Conservation (phyloP, 2,329 filamentous ascomycete genomes). For the Pestalotiopsis sp. region DNA sequence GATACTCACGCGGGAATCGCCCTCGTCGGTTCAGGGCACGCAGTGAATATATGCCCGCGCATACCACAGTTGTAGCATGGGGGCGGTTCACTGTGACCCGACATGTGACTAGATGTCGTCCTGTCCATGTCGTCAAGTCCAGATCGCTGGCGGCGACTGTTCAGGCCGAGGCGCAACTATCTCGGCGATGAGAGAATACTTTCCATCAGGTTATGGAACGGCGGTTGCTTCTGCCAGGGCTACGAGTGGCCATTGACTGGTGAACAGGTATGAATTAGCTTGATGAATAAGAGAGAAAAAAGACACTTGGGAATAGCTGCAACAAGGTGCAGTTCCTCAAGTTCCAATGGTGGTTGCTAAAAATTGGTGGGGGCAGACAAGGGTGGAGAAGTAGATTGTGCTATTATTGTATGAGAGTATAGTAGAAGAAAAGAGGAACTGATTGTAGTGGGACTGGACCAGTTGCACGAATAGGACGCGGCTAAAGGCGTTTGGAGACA, state of each 20-base stretch:
- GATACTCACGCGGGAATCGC: constrained; percentile 35
- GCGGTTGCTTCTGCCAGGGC: not conserved
- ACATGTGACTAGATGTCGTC: constrained; percentile 28
- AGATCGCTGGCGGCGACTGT: not conserved
- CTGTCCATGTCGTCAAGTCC: constrained; percentile 25
- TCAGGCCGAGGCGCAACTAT: not conserved
- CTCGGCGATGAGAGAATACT: not conserved
- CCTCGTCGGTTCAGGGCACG: constrained; percentile 35
- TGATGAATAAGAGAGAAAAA: not conserved
- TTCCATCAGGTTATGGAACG: not conserved
- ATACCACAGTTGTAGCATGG: constrained; percentile 37
- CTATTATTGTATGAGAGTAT: not conserved
- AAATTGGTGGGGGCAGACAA: not conserved
- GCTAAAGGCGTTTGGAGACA: not conserved
- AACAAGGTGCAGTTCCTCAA: not conserved
- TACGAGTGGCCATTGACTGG: not conserved
- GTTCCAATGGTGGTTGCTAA: no score
- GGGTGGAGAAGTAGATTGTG: not conserved
- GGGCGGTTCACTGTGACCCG: constrained; percentile 27
- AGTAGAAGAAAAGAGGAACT: not conserved
- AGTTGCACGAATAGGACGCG: not conserved
- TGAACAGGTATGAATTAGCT: not conserved
- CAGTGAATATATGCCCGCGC: constrained; percentile 34
- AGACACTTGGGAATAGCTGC: not conserved
- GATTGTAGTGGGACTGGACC: not conserved